phyloP scores from a whole-genome alignment of 2,329 filamentous ascomycete genomes.

The Alternaria arborescens region DNA sequence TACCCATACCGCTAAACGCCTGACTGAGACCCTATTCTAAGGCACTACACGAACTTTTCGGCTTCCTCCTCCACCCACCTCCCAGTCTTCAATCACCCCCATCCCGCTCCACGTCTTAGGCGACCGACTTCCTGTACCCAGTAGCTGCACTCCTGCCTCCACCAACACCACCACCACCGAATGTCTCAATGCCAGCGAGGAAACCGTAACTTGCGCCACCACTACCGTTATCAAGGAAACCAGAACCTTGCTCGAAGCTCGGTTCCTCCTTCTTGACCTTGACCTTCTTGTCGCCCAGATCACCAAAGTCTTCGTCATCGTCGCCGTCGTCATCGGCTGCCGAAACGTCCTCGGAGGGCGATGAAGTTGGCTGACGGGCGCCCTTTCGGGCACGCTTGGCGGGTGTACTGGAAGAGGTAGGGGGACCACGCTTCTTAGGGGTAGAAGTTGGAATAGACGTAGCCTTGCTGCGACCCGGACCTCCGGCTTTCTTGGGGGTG shows the following conservation, averaged over 20 bases:
- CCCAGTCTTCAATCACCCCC: not conserved
- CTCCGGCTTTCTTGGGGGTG: not conserved
- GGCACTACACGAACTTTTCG: not conserved
- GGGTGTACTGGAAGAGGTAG: constrained; percentile 10
- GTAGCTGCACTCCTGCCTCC: not conserved
- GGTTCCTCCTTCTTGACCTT: constrained; percentile 4
- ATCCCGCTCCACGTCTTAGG: not conserved
- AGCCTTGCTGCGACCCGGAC: not conserved
- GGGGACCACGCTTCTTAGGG: constrained; percentile 28
- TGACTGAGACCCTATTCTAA: rapidly evolving
- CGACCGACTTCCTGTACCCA: not conserved
- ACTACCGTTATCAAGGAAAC: not conserved
- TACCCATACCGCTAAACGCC: not conserved
- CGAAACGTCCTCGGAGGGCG: constrained; percentile 2
- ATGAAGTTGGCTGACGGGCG: not conserved
- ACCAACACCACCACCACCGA: not conserved
- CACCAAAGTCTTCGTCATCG: constrained; percentile 29
- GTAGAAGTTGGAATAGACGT: constrained; percentile 9
- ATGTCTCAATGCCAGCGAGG: not conserved
- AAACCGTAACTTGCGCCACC: not conserved
- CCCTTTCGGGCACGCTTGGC: constrained; percentile 26
- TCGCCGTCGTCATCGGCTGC: constrained; percentile 6
- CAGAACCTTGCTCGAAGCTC: not conserved
- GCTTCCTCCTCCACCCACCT: not conserved
- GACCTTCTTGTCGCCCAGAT: not conserved